A percentile compares a stretch with the other conserved stretches of the same genome.
These are phyloP conservation scores for Chaetoceros muelleri DNA, from an alignment of 108 stramenopile genomes.

Conservation along the genomic window DNA sequence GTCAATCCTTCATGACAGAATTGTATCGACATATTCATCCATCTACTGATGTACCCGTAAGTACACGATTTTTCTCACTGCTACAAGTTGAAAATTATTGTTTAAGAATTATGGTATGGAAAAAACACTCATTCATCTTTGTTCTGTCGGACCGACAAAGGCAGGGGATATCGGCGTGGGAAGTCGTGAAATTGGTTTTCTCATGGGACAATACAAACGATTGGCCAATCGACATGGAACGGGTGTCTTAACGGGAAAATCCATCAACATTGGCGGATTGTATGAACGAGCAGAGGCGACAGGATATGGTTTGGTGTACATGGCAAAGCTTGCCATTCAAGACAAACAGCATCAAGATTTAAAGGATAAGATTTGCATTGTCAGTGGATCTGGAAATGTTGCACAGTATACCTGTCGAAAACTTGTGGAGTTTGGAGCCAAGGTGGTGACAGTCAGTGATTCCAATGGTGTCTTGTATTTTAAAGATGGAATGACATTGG, in stretches of 20 bases:
- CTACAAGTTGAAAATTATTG: too few species aligned
- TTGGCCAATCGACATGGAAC: slow-evolving; percentile 29
- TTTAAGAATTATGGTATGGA: too few species aligned
- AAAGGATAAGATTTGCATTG: slow-evolving; percentile 21
- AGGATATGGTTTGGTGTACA: slow-evolving; percentile 35
- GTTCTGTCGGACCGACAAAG: too few species aligned
- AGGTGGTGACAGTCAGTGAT: slow-evolving; percentile 69
- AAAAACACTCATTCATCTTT: too few species aligned
- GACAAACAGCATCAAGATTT: slow-evolving; percentile 15
- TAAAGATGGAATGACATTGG: slow-evolving; percentile 26
- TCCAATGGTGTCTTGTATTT: slow-evolving; percentile 38
- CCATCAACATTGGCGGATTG: slow-evolving; percentile 26
- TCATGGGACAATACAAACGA: slow-evolving; percentile 46
- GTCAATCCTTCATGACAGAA: slow-evolving; percentile 44
- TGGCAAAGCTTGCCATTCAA: slow-evolving; percentile 37
- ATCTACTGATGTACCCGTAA: slow-evolving; percentile 38
- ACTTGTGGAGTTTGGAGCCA: slow-evolving; percentile 35
- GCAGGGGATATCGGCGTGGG: slow-evolving; percentile 57
- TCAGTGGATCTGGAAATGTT: slow-evolving; percentile 40
- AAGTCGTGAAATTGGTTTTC: slow-evolving; percentile 43
- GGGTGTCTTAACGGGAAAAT: slow-evolving; percentile 42
- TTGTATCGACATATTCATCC: slow-evolving; percentile 33
- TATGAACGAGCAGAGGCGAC: slow-evolving; percentile 39
- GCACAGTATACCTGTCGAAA: slow-evolving; percentile 30
- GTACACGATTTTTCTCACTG: too few species aligned